Conservation (phyloP, 331 rosid genomes). For the Rhamnella rubrinervis region DNA sequence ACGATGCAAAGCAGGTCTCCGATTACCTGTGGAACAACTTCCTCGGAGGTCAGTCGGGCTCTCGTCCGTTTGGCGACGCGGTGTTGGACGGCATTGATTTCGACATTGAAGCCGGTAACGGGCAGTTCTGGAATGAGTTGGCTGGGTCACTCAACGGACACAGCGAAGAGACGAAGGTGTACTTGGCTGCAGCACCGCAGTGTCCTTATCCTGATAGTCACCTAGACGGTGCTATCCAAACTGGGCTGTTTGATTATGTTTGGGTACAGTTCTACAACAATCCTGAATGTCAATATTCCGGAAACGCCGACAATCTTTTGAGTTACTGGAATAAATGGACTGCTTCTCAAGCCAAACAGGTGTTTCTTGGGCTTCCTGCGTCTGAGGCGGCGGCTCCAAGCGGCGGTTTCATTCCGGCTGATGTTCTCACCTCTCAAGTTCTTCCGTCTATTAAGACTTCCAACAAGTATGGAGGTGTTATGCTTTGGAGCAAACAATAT, state of each 20-base stretch:
- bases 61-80: slow-evolving; percentile 37
- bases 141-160: slow-evolving; percentile 27
- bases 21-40: slow-evolving; percentile 42
- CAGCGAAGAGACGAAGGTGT: slow-evolving; percentile 24
- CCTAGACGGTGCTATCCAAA: slow-evolving; percentile 34
- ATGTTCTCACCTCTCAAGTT: slow-evolving; percentile 35
- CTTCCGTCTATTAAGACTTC: slow-evolving; percentile 43
- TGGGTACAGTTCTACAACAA: slow-evolving; percentile 57
- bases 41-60: slow-evolving; percentile 40
- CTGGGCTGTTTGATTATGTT: slow-evolving; percentile 43
- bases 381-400: slow-evolving; percentile 28
- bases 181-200: slow-evolving; percentile 45
- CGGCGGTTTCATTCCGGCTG: slow-evolving; percentile 42
- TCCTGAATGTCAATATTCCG: slow-evolving; percentile 33
- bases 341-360: slow-evolving; percentile 14
- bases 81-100: slow-evolving; percentile 48
- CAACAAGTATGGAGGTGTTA: slow-evolving; percentile 55
- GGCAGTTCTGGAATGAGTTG: slow-evolving; percentile 29
- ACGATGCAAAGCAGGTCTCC: slow-evolving; percentile 36
- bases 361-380: slow-evolving; percentile 51
- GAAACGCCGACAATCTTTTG: slow-evolving; percentile 16
- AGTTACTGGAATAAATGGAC: slow-evolving; percentile 40
- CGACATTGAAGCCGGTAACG: slow-evolving; percentile 35
- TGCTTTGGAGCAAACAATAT: slow-evolving; percentile 46
- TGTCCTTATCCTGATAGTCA: slow-evolving; percentile 42